phyloP scores from a whole-genome alignment of 805 yeast species.

The Wickerhamiella alocasiicola region DNA sequence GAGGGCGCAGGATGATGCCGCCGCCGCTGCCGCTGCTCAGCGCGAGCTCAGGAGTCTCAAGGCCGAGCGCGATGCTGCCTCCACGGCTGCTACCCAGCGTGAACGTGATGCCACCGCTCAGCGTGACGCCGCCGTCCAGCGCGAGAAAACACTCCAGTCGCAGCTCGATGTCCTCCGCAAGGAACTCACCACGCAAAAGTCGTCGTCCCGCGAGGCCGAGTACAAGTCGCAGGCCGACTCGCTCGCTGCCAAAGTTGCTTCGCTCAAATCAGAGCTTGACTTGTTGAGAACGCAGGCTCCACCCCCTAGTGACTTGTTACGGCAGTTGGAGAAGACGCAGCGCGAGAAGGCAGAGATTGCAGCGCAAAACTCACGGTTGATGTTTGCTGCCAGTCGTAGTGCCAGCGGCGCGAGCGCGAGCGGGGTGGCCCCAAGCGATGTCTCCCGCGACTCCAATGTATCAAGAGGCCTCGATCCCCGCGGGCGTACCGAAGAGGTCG shows the following conservation, averaged over 20 bases:
- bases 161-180: neutral
- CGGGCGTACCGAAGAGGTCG: neutral
- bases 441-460: too few relatives aligned
- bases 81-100: too few relatives aligned
- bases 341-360: slow-evolving; percentile 20
- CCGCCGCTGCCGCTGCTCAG: too few relatives aligned
- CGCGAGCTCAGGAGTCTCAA: too few relatives aligned
- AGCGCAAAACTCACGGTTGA: slow-evolving; percentile 17
- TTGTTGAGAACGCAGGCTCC: too few relatives aligned
- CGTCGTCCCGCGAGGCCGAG: too few relatives aligned
- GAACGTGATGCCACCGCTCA: neutral
- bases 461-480: too few relatives aligned
- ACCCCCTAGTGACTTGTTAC: neutral
- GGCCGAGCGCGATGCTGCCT: too few relatives aligned
- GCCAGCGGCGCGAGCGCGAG: neutral
- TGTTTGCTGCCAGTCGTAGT: slow-evolving; percentile 13
- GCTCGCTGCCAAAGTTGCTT: slow-evolving; percentile 1
- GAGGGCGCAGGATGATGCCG: too few relatives aligned
- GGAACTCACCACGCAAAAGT: neutral
- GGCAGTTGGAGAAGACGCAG: slow-evolving; percentile 19
- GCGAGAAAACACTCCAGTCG: neutral
- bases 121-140: neutral
- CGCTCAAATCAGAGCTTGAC: neutral
- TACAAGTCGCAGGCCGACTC: neutral
- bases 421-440: too few relatives aligned